Conservation (phyloP, 306 rosid genomes). For the Glycyrrhiza uralensis region DNA sequence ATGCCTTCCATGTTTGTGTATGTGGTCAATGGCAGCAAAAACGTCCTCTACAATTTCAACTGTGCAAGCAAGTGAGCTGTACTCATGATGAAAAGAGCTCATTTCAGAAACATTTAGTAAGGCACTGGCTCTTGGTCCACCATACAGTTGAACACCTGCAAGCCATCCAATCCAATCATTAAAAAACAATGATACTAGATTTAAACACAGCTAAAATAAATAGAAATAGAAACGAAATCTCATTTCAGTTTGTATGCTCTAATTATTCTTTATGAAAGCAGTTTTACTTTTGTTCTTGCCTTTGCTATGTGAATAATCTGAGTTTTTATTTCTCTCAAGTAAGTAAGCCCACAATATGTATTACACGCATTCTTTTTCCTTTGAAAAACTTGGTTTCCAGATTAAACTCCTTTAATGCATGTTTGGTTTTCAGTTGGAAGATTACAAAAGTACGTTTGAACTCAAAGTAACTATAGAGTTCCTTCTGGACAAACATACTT, state of each 20-base stretch:
- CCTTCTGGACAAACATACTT: too few species aligned
- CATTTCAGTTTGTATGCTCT: neutral
- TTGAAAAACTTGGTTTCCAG: too few species aligned
- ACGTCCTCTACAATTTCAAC: slow-evolving; percentile 84
- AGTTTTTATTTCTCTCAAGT: too few species aligned
- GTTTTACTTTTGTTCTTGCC: too few species aligned
- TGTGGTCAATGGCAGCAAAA: slow-evolving; percentile 71
- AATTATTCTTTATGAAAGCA: neutral
- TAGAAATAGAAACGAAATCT: neutral
- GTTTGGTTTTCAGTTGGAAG: too few species aligned
- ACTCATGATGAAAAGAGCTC: slow-evolving; percentile 62
- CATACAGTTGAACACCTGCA: slow-evolving; percentile 71
- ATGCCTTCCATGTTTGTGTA: slow-evolving; percentile 72
- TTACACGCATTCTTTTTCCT: too few species aligned
- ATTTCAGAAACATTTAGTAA: slow-evolving; percentile 50
- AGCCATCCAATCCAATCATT: neutral
- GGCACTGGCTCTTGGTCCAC: slow-evolving; percentile 74
- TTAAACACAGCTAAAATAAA: slow-evolving; percentile 5
- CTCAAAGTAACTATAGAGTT: too few species aligned
- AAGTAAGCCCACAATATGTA: too few species aligned
- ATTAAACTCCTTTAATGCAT: too few species aligned
- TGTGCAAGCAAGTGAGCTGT: slow-evolving; percentile 73
- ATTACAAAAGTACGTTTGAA: too few species aligned
- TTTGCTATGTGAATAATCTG: too few species aligned
- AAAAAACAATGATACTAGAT: neutral